These are phyloP conservation scores for Umbelopsis sp. DNA, from an alignment of 371 early-diverging fungal species.

Conservation along the genomic window DNA sequence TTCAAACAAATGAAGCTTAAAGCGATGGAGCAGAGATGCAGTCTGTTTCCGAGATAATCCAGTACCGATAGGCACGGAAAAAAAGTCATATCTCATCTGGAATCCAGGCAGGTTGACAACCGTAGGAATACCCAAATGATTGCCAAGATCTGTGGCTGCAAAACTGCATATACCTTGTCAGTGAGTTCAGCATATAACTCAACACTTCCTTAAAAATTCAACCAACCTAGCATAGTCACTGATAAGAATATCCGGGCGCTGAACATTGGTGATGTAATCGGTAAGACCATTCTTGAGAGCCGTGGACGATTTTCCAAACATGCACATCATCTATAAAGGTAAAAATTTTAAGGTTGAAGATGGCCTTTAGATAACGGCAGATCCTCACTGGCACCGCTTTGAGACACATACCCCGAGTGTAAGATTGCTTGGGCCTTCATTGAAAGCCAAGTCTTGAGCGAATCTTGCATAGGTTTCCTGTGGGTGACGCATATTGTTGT, in stretches of 20 bases:
- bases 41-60: background rate
- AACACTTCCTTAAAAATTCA: background rate
- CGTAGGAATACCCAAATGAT: slow-evolving; percentile 8
- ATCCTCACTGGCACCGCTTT: too few species aligned
- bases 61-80: background rate
- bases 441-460: background rate
- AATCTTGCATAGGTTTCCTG: background rate
- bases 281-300: slow-evolving; percentile 12
- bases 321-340: background rate
- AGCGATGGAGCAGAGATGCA: background rate
- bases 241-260: slow-evolving; percentile 3
- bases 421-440: slow-evolving; percentile 5
- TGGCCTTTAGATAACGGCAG: too few species aligned
- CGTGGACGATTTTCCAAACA: background rate
- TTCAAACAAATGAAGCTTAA: slow-evolving; percentile 1
- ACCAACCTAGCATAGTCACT: slow-evolving; percentile 12
- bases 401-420: slow-evolving; percentile 1
- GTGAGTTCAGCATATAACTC: background rate
- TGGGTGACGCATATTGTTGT: too few species aligned
- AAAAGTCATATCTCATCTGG: background rate
- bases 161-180: background rate
- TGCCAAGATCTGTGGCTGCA: slow-evolving; percentile 11
- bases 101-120: background rate
- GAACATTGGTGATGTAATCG: background rate
- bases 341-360: too few species aligned